phyloP scores from a whole-genome alignment of 2,329 filamentous ascomycete species.

The Stachybotrys elegans region DNA sequence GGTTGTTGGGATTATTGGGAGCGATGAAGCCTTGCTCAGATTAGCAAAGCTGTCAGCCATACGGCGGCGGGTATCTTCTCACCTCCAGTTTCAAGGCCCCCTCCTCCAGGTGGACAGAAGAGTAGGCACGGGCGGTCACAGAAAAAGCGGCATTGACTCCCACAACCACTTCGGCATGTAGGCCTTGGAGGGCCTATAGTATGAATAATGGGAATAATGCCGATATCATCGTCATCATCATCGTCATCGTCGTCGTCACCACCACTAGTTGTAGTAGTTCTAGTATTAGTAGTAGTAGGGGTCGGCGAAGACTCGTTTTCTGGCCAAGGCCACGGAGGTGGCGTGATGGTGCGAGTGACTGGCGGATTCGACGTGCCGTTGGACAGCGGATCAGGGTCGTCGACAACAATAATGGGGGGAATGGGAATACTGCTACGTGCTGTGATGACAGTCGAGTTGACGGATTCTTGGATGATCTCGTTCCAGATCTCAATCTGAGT shows the following conservation, averaged over 20 bases:
- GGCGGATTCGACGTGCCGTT: not conserved
- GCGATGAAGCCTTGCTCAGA: not conserved
- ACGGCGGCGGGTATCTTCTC: not conserved
- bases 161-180: not conserved
- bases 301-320: slow-evolving; percentile 2
- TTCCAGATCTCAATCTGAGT: not conserved
- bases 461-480: not conserved
- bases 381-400: not conserved
- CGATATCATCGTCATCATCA: not conserved
- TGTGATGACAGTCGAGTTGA: not conserved
- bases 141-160: not conserved
- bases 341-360: slow-evolving; percentile 7
- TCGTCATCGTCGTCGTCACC: not conserved
- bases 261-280: not conserved
- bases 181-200: not conserved
- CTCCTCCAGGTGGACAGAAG: not conserved
- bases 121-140: not conserved
- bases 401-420: not conserved
- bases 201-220: not conserved
- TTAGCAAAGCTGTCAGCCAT: not conserved
- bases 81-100: not conserved
- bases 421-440: not conserved
- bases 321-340: slow-evolving; percentile 9
- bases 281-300: not conserved
- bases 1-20: not conserved